Conservation (phyloP, 1,139 yeast species). For the Suhomyces bribrorum region DNA sequence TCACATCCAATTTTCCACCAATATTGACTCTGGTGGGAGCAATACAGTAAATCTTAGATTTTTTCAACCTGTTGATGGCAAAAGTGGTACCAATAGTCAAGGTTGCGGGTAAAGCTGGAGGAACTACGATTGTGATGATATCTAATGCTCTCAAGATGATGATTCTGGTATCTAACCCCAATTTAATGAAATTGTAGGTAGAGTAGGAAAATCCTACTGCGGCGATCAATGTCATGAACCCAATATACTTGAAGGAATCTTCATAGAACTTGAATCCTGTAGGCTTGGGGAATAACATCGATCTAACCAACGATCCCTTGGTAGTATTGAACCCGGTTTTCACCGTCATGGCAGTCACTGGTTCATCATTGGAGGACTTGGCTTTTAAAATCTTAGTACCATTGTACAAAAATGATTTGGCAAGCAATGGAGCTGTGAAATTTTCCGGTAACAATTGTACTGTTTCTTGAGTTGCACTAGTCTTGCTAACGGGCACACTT, state of each 20-base stretch:
- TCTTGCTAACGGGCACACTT: conserved; percentile 91
- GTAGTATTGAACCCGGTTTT: conserved; percentile 94
- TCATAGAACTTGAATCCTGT: conserved; percentile 89
- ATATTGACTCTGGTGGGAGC: conserved; percentile 92
- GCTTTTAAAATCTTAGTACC: conserved; percentile 90
- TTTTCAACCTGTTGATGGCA: conserved; percentile 75
- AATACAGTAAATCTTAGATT: conserved; percentile 72
- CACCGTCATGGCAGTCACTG: conserved; percentile 84
- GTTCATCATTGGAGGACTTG: conserved; percentile 63
- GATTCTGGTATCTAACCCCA: conserved; percentile 67
- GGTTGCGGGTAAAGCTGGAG: conserved; percentile 98
- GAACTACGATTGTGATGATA: conserved; percentile 92
- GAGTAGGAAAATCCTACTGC: conserved; percentile 80
- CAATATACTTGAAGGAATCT: conserved; percentile 94
- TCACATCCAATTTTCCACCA: conserved; percentile 87
- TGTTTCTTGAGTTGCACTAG: conserved; percentile 63
- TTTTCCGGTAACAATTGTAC: conserved; percentile 56
- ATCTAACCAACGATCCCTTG: conserved; percentile 90
- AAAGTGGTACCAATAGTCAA: conserved; percentile 94
- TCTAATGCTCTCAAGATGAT: conserved; percentile 90
- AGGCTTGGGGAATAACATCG: conserved; percentile 96
- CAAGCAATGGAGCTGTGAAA: conserved; percentile 64
- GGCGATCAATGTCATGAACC: conserved; percentile 89
- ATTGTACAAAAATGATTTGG: conserved; percentile 76
- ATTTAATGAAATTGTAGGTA: conserved; percentile 74